Percentiles rank a stretch among this genome's conserved stretches.
Conservation (phyloP, 352 stramenopile species). For the Phytopythium boreale region DNA sequence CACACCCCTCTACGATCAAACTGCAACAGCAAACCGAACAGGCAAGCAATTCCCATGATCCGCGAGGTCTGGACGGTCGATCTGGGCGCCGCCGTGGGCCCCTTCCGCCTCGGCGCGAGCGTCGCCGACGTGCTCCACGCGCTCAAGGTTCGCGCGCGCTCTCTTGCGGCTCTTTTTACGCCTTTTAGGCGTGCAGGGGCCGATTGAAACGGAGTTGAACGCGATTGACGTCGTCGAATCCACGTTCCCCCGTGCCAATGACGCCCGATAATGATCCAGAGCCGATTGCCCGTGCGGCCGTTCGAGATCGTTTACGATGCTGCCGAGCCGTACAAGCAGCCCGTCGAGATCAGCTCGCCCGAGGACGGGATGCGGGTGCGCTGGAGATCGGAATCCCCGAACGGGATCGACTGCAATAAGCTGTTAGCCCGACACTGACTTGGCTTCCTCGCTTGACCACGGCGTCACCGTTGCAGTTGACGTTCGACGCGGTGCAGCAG, state of each 20-base stretch:
- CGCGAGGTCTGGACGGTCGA: conserved; percentile 84
- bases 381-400: not conserved
- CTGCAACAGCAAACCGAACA: not conserved
- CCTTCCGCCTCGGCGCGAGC: conserved; percentile 72
- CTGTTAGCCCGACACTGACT: not conserved
- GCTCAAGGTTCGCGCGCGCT: conserved; percentile 48
- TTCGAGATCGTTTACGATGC: conserved; percentile 83
- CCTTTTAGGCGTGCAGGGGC: not conserved
- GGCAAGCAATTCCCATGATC: conserved; percentile 32
- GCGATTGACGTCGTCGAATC: not conserved
- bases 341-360: conserved; percentile 58
- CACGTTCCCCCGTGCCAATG: not conserved
- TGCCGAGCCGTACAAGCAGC: conserved; percentile 52
- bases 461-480: conserved; percentile 31
- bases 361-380: conserved; percentile 69
- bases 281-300: conserved; percentile 58
- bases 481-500: conserved; percentile 66
- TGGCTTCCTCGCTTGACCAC: not conserved
- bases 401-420: not conserved
- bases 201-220: not conserved
- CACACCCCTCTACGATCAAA: not conserved
- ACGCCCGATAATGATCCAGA: conserved; percentile 18
- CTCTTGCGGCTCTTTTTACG: not conserved
- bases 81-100: conserved; percentile 68
- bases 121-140: conserved; percentile 71